phyloP scores from a whole-genome alignment of 1,139 yeast genomes.

The Suhomyces yuchorum region DNA sequence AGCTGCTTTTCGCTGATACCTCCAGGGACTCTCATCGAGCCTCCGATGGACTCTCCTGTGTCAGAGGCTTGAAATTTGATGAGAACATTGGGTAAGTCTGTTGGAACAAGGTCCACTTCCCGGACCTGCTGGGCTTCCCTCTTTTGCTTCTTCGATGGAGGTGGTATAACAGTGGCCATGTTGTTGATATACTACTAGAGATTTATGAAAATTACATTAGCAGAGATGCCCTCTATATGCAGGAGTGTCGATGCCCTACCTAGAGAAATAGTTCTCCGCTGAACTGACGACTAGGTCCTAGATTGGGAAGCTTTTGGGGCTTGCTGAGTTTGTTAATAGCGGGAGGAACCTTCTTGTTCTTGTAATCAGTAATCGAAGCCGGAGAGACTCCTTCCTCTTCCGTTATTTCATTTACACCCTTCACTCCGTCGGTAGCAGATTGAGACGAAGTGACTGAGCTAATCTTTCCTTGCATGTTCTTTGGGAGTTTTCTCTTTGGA shows the following conservation, averaged over 20 bases:
- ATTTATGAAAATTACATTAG: constrained; percentile 5
- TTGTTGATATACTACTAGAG: not conserved
- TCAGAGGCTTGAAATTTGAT: constrained; percentile 92
- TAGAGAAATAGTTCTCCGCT: constrained; percentile 38
- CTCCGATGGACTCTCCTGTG: constrained; percentile 87
- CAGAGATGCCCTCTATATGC: constrained; percentile 6
- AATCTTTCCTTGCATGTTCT: constrained; percentile 14
- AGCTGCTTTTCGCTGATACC: constrained; percentile 82
- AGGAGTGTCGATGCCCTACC: constrained; percentile 2
- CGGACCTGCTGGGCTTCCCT: constrained; percentile 80
- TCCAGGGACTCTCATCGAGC: constrained; percentile 90
- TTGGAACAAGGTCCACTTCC: constrained; percentile 73
- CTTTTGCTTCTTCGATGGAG: constrained; percentile 88
- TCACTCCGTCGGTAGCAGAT: not conserved
- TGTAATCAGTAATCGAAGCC: constrained; percentile 6
- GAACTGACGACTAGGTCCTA: constrained; percentile 31
- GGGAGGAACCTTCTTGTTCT: constrained; percentile 26
- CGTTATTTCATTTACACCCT: not conserved
- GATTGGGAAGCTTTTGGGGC: constrained; percentile 30
- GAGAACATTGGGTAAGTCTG: constrained; percentile 81
- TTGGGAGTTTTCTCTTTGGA: constrained; percentile 73
- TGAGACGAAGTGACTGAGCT: not conserved
- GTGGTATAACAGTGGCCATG: constrained; percentile 95
- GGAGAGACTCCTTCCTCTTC: not conserved
- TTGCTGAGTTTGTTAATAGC: constrained; percentile 34